Evolutionary conservation across 2,329 filamentous ascomycete genomes (phyloP).

Genomic region (Cladosporium sp.): DNA sequence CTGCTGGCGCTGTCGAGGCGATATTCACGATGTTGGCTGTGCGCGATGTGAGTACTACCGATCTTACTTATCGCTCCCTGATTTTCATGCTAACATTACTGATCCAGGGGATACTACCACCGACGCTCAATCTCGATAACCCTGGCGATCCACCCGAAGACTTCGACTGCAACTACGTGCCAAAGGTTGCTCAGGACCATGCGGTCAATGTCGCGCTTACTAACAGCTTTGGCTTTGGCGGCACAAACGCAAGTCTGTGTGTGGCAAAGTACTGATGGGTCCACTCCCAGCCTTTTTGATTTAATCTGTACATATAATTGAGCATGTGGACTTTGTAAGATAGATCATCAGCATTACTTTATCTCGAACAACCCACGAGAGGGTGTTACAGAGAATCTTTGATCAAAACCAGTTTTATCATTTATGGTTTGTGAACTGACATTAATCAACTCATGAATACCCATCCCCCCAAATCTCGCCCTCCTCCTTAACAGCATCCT

Average conservation of each 20-base stretch:
- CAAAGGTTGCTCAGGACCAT: slow-evolving; percentile 65
- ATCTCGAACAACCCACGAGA: too few species aligned
- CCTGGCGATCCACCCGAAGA: slow-evolving; percentile 56
- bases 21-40: slow-evolving; percentile 79
- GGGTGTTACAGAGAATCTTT: too few species aligned
- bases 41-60: slow-evolving; percentile 58
- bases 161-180: slow-evolving; percentile 81
- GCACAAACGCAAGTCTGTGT: slow-evolving; percentile 87
- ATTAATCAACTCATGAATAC: slow-evolving; percentile 19
- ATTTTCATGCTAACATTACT: neutral
- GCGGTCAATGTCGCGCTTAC: slow-evolving; percentile 71
- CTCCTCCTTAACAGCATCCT: slow-evolving; percentile 57
- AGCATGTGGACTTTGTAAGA: too few species aligned
- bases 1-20: slow-evolving; percentile 85
- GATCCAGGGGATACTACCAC: slow-evolving; percentile 68
- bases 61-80: neutral
- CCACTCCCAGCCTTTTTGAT: too few species aligned
- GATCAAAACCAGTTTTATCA: too few species aligned
- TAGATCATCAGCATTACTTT: too few species aligned
- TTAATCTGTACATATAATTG: too few species aligned
- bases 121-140: slow-evolving; percentile 75
- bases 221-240: slow-evolving; percentile 97
- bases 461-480: slow-evolving; percentile 58
- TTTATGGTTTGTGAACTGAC: too few species aligned
- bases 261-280: slow-evolving; percentile 50